Percentiles rank a stretch among this genome's conserved stretches.
These are phyloP conservation scores for Quercus variabilis DNA, from an alignment of 306 rosid genomes.

Conservation along the genomic window DNA sequence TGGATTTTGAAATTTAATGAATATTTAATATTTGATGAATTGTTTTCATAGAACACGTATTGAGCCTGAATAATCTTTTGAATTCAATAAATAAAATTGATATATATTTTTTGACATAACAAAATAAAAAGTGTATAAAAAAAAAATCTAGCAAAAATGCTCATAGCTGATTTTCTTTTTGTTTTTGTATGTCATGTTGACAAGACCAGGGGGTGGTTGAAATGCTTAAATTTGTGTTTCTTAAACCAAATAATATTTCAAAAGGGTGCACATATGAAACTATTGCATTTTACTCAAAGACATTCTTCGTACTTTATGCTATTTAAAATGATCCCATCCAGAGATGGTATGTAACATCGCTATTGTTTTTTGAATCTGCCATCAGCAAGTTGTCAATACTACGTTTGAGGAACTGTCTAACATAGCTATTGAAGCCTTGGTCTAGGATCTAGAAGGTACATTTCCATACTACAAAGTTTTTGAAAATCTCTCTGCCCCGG, in stretches of 20 bases:
- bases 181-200: too few species aligned
- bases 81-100: not conserved
- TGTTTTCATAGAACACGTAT: not conserved
- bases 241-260: too few species aligned
- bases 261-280: too few species aligned
- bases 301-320: too few species aligned
- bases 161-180: too few species aligned
- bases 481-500: constrained; percentile 51
- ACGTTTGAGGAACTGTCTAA: constrained; percentile 58
- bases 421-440: constrained; percentile 70
- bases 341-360: too few species aligned
- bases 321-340: too few species aligned
- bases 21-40: not conserved
- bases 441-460: constrained; percentile 88
- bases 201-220: too few species aligned
- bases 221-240: too few species aligned
- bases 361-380: constrained; percentile 28
- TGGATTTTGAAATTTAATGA: not conserved
- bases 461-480: constrained; percentile 61
- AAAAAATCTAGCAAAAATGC: too few species aligned
- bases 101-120: not conserved
- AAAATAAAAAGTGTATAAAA: too few species aligned
- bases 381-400: constrained; percentile 79
- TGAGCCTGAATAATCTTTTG: not conserved
- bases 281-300: too few species aligned